Evolutionary conservation across 495 filamentous ascomycete genomes (phyloP).

Genomic region (Margaritispora aquatica): DNA sequence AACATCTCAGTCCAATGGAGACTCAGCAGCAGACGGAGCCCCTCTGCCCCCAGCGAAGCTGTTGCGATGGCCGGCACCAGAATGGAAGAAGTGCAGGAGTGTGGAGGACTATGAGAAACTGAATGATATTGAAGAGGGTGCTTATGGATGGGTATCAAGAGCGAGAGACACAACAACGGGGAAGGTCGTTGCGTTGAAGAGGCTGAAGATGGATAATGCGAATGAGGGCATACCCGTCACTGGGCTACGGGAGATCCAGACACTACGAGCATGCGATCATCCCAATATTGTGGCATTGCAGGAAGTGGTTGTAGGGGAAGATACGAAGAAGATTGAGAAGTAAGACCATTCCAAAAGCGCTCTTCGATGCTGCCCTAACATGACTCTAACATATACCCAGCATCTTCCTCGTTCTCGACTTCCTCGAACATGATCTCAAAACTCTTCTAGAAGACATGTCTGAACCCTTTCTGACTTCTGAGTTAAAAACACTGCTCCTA

Average conservation of each 20-base stretch:
- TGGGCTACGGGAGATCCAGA: slow-evolving; percentile 78
- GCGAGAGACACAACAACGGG: slow-evolving; percentile 76
- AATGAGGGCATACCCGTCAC: slow-evolving; percentile 90
- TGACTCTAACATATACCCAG: slow-evolving; percentile 32
- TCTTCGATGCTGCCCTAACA: background rate
- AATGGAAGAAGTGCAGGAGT: slow-evolving; percentile 71
- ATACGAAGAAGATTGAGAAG: slow-evolving; percentile 60
- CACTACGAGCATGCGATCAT: slow-evolving; percentile 51
- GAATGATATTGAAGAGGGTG: slow-evolving; percentile 96
- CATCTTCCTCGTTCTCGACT: slow-evolving; percentile 95
- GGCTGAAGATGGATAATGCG: slow-evolving; percentile 82
- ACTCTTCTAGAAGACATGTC: slow-evolving; percentile 88
- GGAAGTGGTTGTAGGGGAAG: slow-evolving; percentile 81
- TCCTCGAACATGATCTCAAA: slow-evolving; percentile 96
- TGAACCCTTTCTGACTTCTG: slow-evolving; percentile 88
- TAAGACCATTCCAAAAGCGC: slow-evolving; percentile 33
- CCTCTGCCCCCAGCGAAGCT: slow-evolving; percentile 37
- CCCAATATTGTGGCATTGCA: slow-evolving; percentile 69
- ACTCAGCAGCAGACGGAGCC: slow-evolving; percentile 18
- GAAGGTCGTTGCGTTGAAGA: slow-evolving; percentile 87
- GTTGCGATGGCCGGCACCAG: slow-evolving; percentile 61
- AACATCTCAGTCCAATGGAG: background rate
- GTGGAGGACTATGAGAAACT: slow-evolving; percentile 86
- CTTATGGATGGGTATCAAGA: slow-evolving; percentile 90
- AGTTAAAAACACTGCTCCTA: slow-evolving; percentile 82